phyloP scores from a whole-genome alignment of 768 basidiomycete species.

The Neoboletus magnificus region DNA sequence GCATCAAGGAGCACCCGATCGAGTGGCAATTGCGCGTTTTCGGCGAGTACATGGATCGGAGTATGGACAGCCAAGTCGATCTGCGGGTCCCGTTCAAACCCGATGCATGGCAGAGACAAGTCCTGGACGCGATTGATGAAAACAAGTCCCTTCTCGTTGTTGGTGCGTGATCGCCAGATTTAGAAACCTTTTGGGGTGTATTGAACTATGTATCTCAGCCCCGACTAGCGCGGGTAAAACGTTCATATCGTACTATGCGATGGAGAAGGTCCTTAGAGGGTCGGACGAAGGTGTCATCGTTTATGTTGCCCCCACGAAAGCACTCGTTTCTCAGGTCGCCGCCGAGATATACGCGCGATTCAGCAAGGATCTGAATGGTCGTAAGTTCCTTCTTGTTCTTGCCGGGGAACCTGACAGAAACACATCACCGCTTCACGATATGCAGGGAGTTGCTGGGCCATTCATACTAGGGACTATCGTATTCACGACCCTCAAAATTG shows the following conservation, averaged over 20 bases:
- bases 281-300: slow-evolving; percentile 68
- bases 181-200: neutral
- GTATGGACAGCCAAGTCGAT: slow-evolving; percentile 62
- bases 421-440: neutral
- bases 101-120: slow-evolving; percentile 68
- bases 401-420: neutral
- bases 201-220: slow-evolving; percentile 35
- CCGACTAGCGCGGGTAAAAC: slow-evolving; percentile 76
- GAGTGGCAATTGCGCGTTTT: slow-evolving; percentile 68
- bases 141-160: slow-evolving; percentile 62
- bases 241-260: slow-evolving; percentile 74
- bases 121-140: slow-evolving; percentile 60
- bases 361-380: slow-evolving; percentile 48
- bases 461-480: slow-evolving; percentile 63
- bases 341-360: slow-evolving; percentile 74
- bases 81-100: slow-evolving; percentile 59
- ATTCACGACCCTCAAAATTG: slow-evolving; percentile 62
- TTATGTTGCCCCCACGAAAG: slow-evolving; percentile 75
- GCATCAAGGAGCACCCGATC: slow-evolving; percentile 51
- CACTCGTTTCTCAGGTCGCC: slow-evolving; percentile 66
- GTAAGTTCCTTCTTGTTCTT: slow-evolving; percentile 30
- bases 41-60: slow-evolving; percentile 70
- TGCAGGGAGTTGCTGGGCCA: slow-evolving; percentile 58
- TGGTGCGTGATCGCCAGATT: slow-evolving; percentile 35
- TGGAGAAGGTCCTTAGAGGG: slow-evolving; percentile 61